phyloP scores from a whole-genome alignment of 2,329 filamentous ascomycete genomes.

The Colletotrichum eremochloae region DNA sequence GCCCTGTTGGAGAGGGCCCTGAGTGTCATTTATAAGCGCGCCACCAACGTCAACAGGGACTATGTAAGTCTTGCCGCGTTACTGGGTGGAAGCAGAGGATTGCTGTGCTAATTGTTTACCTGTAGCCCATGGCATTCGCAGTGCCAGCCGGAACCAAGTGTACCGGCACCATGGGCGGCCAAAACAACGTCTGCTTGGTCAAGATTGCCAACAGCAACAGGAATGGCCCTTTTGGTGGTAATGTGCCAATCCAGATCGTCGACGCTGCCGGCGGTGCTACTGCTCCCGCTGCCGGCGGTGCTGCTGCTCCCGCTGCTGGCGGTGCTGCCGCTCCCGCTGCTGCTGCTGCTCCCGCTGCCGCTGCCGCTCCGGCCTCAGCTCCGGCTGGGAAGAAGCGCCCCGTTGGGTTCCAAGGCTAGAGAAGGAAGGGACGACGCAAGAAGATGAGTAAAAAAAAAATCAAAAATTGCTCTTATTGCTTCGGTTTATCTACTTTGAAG shows the following conservation, averaged over 20 bases:
- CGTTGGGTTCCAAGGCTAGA: conserved; percentile 11
- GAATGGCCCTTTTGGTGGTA: conserved; percentile 57
- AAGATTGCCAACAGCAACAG: conserved; percentile 58
- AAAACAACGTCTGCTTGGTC: conserved; percentile 56
- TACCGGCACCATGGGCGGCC: conserved; percentile 51
- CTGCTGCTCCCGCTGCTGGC: background rate
- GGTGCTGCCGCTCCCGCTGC: conserved; percentile 18
- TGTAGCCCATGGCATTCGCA: conserved; percentile 50
- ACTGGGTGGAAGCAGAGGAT: background rate
- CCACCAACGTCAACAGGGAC: conserved; percentile 49
- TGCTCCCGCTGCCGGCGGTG: conserved; percentile 14
- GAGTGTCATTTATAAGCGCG: conserved; percentile 48
- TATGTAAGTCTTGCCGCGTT: conserved; percentile 41
- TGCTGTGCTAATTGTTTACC: background rate
- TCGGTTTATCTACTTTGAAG: background rate
- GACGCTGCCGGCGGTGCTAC: conserved; percentile 33
- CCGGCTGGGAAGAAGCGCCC: conserved; percentile 28
- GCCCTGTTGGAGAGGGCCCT: conserved; percentile 42
- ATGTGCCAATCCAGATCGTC: conserved; percentile 56
- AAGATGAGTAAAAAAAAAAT: background rate
- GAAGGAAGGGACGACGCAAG: background rate
- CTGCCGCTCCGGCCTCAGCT: background rate
- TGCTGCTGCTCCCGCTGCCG: conserved; percentile 6
- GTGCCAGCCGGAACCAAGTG: conserved; percentile 57
- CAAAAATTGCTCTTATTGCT: background rate